Base-by-base conservation (phyloP, 768 basidiomycete species). In the Suillus subluteus region DNA sequence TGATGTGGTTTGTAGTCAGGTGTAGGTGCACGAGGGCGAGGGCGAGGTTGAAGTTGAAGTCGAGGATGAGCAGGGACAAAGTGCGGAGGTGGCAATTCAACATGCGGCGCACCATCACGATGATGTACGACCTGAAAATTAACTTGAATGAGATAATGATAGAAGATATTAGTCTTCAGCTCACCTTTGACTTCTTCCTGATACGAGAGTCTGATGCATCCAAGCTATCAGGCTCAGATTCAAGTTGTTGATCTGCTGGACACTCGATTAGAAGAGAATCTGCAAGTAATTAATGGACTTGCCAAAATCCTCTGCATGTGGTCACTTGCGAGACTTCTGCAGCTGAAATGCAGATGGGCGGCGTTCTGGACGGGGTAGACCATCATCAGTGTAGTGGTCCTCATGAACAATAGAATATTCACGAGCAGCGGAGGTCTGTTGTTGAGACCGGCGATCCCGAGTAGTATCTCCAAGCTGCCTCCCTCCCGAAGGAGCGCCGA, bases 211-310 rank as follows among this genome's bases (percentile, higher is more conserved):
- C 48, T 50, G 48, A 12, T 50, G 23, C 48, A 50, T 50, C 6
- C 48, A 50, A 50, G 48, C 48, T 50, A 50, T 50, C 48, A 50
- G 48, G 23, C 48, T 50, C 48, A 23, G 48, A 50, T 50, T 23
- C 48, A 23, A 50, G 4, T 50, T 5, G 4, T 50, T 50, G 4
- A 50, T 50, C 48, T 50, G 23, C 12, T 12, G 5, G n/a, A 50
- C n/a, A 50, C 48, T 50, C 48, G 4, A 50, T 50, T 50, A 50
- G 48, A 50, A 50, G 11, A 50, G 48, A 2, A 50, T 23, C 48
- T 50, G 48, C 12, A 23, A 23, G 48, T 50, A 12, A 50, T 50
- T 50, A 0, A 13, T 50, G n/a, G 48, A 50, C 48, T 50, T 50
- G 4, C 48, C 48, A 50, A 6, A 50, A 23, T 23, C 48, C n/a